A percentile compares a stretch with the other conserved stretches of the same genome.
phyloP scores from a whole-genome alignment of 169 alveolate species.

The Eimeria maxima region DNA sequence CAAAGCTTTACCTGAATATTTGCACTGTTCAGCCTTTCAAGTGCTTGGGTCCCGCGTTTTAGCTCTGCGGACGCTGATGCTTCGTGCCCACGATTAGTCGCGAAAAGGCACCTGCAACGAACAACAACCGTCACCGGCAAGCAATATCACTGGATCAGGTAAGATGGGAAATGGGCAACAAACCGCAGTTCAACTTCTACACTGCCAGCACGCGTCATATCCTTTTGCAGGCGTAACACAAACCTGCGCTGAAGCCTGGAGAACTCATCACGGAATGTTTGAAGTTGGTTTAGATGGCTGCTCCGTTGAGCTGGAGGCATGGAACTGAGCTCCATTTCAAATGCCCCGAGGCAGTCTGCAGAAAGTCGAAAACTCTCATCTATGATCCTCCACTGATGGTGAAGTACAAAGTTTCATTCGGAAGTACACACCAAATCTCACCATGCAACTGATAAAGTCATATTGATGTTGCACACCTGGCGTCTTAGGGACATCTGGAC shows the following conservation, averaged over 20 bases:
- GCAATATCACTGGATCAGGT: not conserved
- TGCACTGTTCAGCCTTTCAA: constrained; percentile 51
- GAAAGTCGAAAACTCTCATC: not conserved
- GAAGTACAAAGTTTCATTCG: no score
- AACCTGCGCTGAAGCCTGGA: constrained; percentile 68
- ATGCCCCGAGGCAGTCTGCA: constrained; percentile 72
- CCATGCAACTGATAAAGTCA: no score
- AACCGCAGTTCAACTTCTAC: not conserved
- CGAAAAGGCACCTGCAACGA: not conserved
- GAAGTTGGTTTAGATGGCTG: constrained; percentile 28
- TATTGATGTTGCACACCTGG: no score
- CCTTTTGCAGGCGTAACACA: not conserved
- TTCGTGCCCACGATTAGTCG: constrained; percentile 11
- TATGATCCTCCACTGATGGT: not conserved
- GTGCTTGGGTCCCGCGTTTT: not conserved
- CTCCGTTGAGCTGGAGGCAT: constrained; percentile 61
- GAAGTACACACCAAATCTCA: no score
- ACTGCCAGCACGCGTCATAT: no score
- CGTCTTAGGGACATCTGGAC: no score
- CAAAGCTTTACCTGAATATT: constrained; percentile 24
- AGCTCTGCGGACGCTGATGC: constrained; percentile 26
- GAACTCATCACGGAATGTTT: constrained; percentile 62
- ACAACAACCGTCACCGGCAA: not conserved
- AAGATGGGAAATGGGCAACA: not conserved
- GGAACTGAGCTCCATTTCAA: constrained; percentile 76